Conservation (phyloP, 2,329 filamentous ascomycete genomes). For the Trichoderma atroviride region DNA sequence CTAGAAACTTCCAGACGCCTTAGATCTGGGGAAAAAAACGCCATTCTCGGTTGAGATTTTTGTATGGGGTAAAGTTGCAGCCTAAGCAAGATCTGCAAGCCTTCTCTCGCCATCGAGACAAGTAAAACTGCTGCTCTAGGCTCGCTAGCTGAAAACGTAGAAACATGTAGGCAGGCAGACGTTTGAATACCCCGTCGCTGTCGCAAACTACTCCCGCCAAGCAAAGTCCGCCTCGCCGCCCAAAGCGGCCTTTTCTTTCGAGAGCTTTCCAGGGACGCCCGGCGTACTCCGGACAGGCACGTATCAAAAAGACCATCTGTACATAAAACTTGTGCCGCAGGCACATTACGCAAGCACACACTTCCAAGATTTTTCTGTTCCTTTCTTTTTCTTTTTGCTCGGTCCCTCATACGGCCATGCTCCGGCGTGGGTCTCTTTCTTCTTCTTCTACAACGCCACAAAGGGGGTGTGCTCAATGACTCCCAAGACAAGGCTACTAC, state of each 20-base stretch:
- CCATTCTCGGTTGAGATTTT: background rate
- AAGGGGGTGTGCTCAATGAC: constrained; percentile 9
- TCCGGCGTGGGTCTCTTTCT: background rate
- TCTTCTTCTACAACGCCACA: constrained; percentile 11
- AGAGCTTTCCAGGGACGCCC: constrained; percentile 4
- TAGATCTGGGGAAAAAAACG: constrained; percentile 14
- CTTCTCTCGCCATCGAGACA: background rate
- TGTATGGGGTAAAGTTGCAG: constrained; percentile 1
- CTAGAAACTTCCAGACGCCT: constrained; percentile 8
- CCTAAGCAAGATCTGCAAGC: background rate
- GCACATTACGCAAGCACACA: background rate
- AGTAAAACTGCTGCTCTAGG: background rate
- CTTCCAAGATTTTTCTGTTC: background rate
- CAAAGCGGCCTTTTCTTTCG: constrained; percentile 12
- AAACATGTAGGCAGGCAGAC: background rate
- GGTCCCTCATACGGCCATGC: constrained; percentile 1
- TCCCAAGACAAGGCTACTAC: background rate
- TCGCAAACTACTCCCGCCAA: background rate
- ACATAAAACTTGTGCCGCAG: background rate
- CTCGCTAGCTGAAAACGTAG: background rate
- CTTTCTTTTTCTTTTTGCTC: background rate
- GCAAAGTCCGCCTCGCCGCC: constrained; percentile 4
- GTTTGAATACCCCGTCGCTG: background rate
- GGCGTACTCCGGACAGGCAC: constrained; percentile 7
- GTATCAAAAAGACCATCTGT: background rate